Percentiles rank a stretch among this genome's conserved stretches.
Conservation (phyloP, 2,329 filamentous ascomycete species). For the Thielaviopsis ethacetica region DNA sequence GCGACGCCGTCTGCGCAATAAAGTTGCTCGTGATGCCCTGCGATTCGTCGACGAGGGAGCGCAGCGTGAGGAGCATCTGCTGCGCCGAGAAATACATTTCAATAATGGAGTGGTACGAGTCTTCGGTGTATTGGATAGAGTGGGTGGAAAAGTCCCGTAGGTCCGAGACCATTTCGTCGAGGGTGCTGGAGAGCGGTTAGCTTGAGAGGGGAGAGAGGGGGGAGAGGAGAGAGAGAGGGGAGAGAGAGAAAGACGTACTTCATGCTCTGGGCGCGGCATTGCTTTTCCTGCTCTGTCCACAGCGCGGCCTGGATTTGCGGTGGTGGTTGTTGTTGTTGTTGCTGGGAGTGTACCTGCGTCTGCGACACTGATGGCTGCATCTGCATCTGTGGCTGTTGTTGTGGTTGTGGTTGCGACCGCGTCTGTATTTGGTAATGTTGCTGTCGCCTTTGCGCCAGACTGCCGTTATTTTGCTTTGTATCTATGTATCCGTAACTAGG, state of each 20-base stretch:
- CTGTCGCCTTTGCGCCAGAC: background rate
- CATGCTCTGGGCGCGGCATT: constrained; percentile 5
- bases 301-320: constrained; percentile 3
- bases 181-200: constrained; percentile 1
- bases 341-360: background rate
- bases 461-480: background rate
- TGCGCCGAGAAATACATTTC: constrained; percentile 51
- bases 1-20: constrained; percentile 37
- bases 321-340: background rate
- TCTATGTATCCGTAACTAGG: background rate
- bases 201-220: too few relatives aligned
- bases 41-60: constrained; percentile 48
- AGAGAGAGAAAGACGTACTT: constrained; percentile 2
- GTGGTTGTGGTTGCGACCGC: background rate
- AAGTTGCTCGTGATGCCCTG: constrained; percentile 43
- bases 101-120: constrained; percentile 57
- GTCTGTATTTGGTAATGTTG: background rate
- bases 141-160: constrained; percentile 44
- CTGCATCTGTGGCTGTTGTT: background rate
- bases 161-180: constrained; percentile 9
- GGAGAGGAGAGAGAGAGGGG: background rate
- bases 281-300: constrained; percentile 7
- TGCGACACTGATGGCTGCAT: background rate
- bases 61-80: constrained; percentile 45
- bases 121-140: constrained; percentile 51